A percentile compares a stretch with the other conserved stretches of the same genome.
Evolutionary conservation across 2,329 filamentous ascomycete genomes (phyloP).

Genomic region (Aspergillus pseudoviridinutans): DNA sequence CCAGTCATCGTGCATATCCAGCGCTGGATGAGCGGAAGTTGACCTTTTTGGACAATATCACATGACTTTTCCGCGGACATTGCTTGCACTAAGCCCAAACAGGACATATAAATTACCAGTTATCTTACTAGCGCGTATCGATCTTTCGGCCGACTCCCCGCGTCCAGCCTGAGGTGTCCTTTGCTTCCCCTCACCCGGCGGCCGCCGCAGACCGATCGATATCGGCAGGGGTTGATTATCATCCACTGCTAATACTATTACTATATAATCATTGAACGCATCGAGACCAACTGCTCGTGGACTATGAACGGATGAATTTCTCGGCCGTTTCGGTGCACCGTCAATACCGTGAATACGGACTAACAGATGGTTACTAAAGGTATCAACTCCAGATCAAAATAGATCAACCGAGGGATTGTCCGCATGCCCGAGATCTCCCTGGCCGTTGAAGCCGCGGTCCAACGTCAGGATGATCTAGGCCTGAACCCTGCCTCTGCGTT

Average conservation of each 20-base stretch:
- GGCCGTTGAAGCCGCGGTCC: conserved; percentile 11
- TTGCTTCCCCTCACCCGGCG: conserved; percentile 3
- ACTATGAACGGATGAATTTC: background rate
- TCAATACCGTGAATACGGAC: background rate
- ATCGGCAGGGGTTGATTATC: background rate
- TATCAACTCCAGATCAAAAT: background rate
- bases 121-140: background rate
- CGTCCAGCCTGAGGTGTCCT: background rate
- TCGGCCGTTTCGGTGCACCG: background rate
- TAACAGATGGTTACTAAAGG: background rate
- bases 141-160: conserved; percentile 13
- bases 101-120: background rate
- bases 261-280: background rate
- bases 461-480: background rate
- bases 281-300: background rate
- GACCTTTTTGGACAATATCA: conserved; percentile 1
- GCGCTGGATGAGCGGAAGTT: conserved; percentile 16
- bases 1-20: conserved; percentile 4
- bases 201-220: conserved; percentile 1
- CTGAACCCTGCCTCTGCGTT: background rate
- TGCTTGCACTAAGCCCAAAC: background rate
- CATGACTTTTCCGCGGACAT: conserved; percentile 20
- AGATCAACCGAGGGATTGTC: conserved; percentile 8
- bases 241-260: background rate
- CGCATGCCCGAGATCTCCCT: conserved; percentile 15